Evolutionary conservation across 306 rosid species (phyloP), one percentile per base, ranked within the genome.

Genomic region (Fragaria nilgerrensis): DNA sequence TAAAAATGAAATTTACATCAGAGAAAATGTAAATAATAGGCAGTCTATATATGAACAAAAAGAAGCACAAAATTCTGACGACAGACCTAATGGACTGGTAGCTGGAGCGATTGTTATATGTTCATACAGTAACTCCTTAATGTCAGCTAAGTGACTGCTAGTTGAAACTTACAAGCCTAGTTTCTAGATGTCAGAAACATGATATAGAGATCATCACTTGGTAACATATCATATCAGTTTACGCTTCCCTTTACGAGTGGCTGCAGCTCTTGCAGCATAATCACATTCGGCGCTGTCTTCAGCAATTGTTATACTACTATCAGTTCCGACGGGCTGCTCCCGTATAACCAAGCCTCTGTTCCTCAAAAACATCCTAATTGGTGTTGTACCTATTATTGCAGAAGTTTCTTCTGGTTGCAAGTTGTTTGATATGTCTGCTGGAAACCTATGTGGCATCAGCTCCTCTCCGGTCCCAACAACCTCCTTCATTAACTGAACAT

Each of bases 301-400:
- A 62, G 64, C 53, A 37, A 75, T 66, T 11, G 78, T 15, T 70
- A 53, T 73, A 66, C 73, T 87, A 36, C 75, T 62, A 55, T 81
- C 90, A 16, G 90, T 92, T 0, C 78, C 90, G 66, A 87, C 78
- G 37, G 71, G 23, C 56, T 85, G 89, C 53, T 88, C 91, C 66
- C 83, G 93, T 65, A 89, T 65, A 74, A 92, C 84, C 69, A 68
- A 79, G 65, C 97, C 97, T 39, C 94, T 87, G 23, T 94, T 92
- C 34, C 97, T 78, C 4, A 86, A 79, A n/a, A 92, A 78, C 84
- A 87, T 92, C 81, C 92, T 78, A 29, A 92, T 92, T 27, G 98
- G 97, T 7, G 94, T 92, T 2, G 88, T 79, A 17, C 87, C 77
- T 64, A 75, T 22, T 9, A 83, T 48, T 47, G 75, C 68, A 15